Percentiles rank a stretch among this genome's conserved stretches.
These are phyloP conservation scores for Heliosperma pusillum DNA, from an alignment of 148 eudicot genomes.

Conservation along the genomic window DNA sequence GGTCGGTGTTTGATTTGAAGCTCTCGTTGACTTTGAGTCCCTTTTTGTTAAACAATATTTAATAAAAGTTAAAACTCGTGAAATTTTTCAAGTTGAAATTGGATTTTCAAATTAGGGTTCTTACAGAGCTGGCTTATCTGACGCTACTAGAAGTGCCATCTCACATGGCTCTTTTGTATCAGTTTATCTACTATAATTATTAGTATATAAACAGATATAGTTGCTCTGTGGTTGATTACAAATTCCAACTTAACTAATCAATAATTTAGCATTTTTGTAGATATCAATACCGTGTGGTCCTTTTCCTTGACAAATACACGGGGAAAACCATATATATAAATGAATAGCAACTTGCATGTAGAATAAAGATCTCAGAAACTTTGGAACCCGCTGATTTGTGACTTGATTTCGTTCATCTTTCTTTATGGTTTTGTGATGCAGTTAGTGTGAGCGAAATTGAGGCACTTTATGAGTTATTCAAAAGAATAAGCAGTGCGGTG, in stretches of 20 bases:
- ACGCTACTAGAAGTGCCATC: background rate
- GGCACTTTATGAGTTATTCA: slow-evolving; percentile 91
- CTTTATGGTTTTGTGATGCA: slow-evolving; percentile 38
- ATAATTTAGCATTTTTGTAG: background rate
- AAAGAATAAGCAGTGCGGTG: slow-evolving; percentile 94
- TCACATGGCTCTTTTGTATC: no score
- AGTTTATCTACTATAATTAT: no score
- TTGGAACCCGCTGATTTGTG: background rate
- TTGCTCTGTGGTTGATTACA: background rate
- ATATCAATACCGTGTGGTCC: background rate
- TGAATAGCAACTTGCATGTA: background rate
- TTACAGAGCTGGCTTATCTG: background rate
- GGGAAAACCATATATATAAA: background rate
- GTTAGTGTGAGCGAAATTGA: slow-evolving; percentile 97
- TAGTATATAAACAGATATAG: background rate
- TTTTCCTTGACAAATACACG: background rate
- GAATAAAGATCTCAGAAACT: background rate
- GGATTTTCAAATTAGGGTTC: background rate
- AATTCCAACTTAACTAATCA: no score
- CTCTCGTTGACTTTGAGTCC: no score
- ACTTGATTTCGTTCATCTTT: background rate
- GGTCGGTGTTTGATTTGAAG: no score
- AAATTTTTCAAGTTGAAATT: background rate
- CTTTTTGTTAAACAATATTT: no score
- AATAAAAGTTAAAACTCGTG: background rate